Evolutionary conservation across 768 basidiomycete species (phyloP).

Genomic region (Fomitopsis pulvina): DNA sequence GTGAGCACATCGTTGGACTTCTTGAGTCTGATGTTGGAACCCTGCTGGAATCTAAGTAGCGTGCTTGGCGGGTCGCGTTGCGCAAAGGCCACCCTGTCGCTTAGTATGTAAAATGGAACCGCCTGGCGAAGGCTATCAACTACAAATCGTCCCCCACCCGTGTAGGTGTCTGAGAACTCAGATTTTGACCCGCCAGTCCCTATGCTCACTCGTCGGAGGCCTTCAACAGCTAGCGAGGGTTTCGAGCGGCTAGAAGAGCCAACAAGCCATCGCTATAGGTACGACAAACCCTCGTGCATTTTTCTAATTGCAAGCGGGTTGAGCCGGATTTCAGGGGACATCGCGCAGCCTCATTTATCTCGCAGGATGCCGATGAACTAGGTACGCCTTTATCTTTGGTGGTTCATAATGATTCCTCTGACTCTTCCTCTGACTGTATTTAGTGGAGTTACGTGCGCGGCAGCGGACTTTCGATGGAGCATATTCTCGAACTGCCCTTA

Average conservation of each 20-base stretch:
- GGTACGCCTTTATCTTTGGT: conserved; percentile 8
- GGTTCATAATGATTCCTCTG: not conserved
- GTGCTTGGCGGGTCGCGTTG: too few relatives aligned
- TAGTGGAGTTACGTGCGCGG: conserved; percentile 68
- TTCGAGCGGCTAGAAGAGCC: not conserved
- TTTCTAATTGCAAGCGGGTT: too few relatives aligned
- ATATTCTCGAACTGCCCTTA: conserved; percentile 70
- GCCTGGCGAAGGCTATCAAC: too few relatives aligned
- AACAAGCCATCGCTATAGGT: not conserved
- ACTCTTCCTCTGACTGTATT: not conserved
- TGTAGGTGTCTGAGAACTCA: too few relatives aligned
- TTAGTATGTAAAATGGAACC: too few relatives aligned
- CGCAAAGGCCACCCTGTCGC: too few relatives aligned
- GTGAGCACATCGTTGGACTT: too few relatives aligned
- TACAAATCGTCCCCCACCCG: too few relatives aligned
- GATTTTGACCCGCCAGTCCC: not conserved
- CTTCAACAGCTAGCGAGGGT: not conserved
- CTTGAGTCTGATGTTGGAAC: too few relatives aligned
- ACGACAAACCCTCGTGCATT: not conserved
- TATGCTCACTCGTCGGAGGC: not conserved
- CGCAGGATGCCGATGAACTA: conserved; percentile 28
- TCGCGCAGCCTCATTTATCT: conserved; percentile 25
- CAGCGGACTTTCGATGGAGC: conserved; percentile 82
- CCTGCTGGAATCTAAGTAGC: too few relatives aligned
- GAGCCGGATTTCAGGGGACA: conserved; percentile 26